A percentile compares a stretch with the other conserved stretches of the same genome.
Evolutionary conservation across 352 stramenopile genomes (phyloP).

Genomic region (Blastocystis sp.): DNA sequence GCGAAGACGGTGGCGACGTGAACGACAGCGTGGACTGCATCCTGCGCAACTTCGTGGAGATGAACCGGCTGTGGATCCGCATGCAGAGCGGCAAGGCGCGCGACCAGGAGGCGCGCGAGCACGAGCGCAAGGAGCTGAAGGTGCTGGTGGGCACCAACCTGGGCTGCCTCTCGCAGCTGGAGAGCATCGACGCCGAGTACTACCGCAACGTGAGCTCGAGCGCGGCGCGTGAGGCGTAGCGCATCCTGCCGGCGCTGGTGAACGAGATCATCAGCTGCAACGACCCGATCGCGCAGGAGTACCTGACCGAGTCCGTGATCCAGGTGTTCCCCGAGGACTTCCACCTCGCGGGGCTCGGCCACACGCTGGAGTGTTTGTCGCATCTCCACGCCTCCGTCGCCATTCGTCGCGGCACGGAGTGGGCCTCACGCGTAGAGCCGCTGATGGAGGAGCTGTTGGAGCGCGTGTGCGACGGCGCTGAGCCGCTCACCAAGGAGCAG

Average conservation of each 20-base stretch:
- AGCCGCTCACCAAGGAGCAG: conserved; percentile 46
- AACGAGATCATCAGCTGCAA: conserved; percentile 89
- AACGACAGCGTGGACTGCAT: conserved; percentile 91
- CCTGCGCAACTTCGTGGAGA: conserved; percentile 92
- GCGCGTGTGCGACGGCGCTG: conserved; percentile 84
- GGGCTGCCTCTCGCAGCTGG: conserved; percentile 89
- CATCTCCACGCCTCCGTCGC: conserved; percentile 87
- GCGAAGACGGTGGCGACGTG: conserved; percentile 73
- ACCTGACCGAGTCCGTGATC: conserved; percentile 95
- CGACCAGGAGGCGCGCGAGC: conserved; percentile 79
- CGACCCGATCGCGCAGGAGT: conserved; percentile 93
- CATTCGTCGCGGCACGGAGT: conserved; percentile 71
- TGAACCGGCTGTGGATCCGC: conserved; percentile 97
- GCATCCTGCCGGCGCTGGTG: conserved; percentile 85
- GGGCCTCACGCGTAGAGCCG: conserved; percentile 72
- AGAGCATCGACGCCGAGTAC: conserved; percentile 84
- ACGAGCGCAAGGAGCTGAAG: conserved; percentile 87
- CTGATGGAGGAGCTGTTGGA: conserved; percentile 89
- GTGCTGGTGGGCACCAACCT: conserved; percentile 94
- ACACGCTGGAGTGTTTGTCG: conserved; percentile 82
- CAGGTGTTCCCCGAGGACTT: conserved; percentile 96
- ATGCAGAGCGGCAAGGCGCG: conserved; percentile 85
- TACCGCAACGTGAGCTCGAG: conserved; percentile 78
- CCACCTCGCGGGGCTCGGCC: conserved; percentile 89
- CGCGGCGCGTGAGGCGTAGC: not conserved